These are phyloP conservation scores for Lonicera japonica DNA, from an alignment of 129 eudicot species.

Conservation along the genomic window DNA sequence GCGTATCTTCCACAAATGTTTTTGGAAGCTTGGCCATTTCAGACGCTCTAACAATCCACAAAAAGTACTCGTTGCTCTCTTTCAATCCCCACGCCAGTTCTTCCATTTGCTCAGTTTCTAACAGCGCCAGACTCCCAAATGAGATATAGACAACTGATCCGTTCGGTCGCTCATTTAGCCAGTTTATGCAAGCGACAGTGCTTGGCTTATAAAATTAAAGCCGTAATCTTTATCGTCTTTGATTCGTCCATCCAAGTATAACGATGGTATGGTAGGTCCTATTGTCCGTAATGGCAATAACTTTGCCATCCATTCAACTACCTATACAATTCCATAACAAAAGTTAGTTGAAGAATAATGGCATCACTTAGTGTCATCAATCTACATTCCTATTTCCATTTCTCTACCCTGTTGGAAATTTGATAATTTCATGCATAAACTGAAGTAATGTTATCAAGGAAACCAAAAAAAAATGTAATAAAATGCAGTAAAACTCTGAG, in stretches of 20 bases:
- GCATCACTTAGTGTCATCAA: too few species aligned
- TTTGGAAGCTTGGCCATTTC: slow-evolving; percentile 15
- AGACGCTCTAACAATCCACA: slow-evolving; percentile 5
- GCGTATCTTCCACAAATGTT: background rate
- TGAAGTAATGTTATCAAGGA: too few species aligned
- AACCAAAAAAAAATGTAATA: too few species aligned
- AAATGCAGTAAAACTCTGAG: too few species aligned
- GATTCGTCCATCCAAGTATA: slow-evolving; percentile 15
- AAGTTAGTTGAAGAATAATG: background rate
- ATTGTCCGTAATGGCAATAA: slow-evolving; percentile 1
- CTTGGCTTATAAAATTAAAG: slow-evolving; percentile 1
- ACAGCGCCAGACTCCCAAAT: slow-evolving; percentile 14
- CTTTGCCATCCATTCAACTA: slow-evolving; percentile 9
- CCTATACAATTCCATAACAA: background rate
- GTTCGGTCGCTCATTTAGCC: slow-evolving; percentile 9
- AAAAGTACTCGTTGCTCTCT: slow-evolving; percentile 4
- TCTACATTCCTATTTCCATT: too few species aligned
- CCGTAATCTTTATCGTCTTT: slow-evolving; percentile 12
- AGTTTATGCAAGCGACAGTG: slow-evolving; percentile 2
- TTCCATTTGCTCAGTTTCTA: slow-evolving; percentile 10
- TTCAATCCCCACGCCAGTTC: slow-evolving; percentile 17
- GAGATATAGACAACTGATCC: slow-evolving; percentile 12
- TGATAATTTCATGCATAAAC: too few species aligned
- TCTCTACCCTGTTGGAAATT: too few species aligned
- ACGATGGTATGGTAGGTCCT: slow-evolving; percentile 19